Conservation (phyloP, 1,284 basidiomycete species). For the Ustilago curta region DNA sequence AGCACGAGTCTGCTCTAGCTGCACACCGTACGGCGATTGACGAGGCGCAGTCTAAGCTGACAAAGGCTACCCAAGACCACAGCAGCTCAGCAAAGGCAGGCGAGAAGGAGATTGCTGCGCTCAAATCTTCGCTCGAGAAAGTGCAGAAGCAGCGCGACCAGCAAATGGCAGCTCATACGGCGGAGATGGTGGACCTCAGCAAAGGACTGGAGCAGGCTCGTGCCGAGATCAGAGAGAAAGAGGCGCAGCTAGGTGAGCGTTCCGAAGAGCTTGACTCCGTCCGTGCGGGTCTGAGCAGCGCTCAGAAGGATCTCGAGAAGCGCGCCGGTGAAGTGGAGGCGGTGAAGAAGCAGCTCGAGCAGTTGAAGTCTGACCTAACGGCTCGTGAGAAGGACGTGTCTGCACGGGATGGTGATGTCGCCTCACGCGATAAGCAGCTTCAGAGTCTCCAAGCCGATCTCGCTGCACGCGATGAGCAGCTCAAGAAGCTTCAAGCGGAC, state of each 20-base stretch:
- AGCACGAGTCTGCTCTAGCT: constrained; percentile 14
- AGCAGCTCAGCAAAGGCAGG: constrained; percentile 10
- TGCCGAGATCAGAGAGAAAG: constrained; percentile 21
- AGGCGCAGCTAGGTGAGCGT: constrained; percentile 15
- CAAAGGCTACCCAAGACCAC: constrained; percentile 10
- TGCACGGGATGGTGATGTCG: constrained; percentile 7
- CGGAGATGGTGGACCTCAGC: constrained; percentile 43
- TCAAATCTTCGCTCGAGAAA: constrained; percentile 28
- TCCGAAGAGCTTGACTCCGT: constrained; percentile 10
- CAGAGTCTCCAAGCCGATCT: constrained; percentile 8
- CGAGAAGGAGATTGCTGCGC: constrained; percentile 19
- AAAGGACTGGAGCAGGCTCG: constrained; percentile 22
- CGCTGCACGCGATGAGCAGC: constrained; percentile 8
- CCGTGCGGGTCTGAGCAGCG: background rate
- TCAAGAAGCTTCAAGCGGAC: constrained; percentile 12
- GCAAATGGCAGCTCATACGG: constrained; percentile 36
- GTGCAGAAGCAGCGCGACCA: constrained; percentile 28
- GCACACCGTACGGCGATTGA: constrained; percentile 20
- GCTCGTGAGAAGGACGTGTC: constrained; percentile 5
- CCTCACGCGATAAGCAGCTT: constrained; percentile 24
- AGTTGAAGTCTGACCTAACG: constrained; percentile 1
- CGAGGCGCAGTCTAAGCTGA: constrained; percentile 9
- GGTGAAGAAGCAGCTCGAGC: constrained; percentile 15
- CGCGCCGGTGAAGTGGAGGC: constrained; percentile 1
- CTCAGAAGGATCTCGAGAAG: constrained; percentile 23